Conservation (phyloP, 2,329 filamentous ascomycete genomes). For the Exophiala viscosa region DNA sequence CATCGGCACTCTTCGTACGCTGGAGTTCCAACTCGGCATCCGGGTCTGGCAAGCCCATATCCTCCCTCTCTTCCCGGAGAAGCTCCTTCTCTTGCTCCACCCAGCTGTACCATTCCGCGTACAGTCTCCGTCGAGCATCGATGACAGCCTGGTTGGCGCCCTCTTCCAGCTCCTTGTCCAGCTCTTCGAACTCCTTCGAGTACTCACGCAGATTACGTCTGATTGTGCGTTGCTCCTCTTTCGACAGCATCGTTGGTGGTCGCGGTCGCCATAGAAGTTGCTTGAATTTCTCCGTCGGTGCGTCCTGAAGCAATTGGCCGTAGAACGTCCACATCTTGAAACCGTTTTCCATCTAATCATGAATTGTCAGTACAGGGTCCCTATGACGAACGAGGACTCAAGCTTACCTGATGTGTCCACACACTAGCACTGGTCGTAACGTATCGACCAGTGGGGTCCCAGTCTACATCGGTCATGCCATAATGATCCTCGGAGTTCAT, state of each 20-base stretch:
- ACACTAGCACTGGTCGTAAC: conserved; percentile 89
- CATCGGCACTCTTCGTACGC: conserved; percentile 53
- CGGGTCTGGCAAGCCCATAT: conserved; percentile 63
- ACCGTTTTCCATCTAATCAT: conserved; percentile 90
- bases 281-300: conserved; percentile 95
- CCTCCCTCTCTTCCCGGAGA: conserved; percentile 66
- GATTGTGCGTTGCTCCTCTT: conserved; percentile 96
- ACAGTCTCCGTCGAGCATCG: conserved; percentile 73
- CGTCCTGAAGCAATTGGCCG: conserved; percentile 82
- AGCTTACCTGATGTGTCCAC: conserved; percentile 89
- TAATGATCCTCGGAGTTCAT: conserved; percentile 96
- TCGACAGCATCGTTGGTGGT: conserved; percentile 82
- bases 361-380: conserved; percentile 23
- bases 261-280: conserved; percentile 93
- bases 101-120: conserved; percentile 89
- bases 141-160: conserved; percentile 92
- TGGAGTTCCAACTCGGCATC: conserved; percentile 54
- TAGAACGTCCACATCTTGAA: conserved; percentile 98
- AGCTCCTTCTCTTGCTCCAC: conserved; percentile 69
- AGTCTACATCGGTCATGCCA: conserved; percentile 94
- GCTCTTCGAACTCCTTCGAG: conserved; percentile 88
- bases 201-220: conserved; percentile 99
- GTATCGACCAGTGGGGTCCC: conserved; percentile 94
- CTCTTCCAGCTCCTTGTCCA: conserved; percentile 88
- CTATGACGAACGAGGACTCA: background rate